A percentile compares a stretch with the other conserved stretches of the same genome.
phyloP scores from a whole-genome alignment of 1,284 basidiomycete genomes.

The Coniferiporia sulphurascens region DNA sequence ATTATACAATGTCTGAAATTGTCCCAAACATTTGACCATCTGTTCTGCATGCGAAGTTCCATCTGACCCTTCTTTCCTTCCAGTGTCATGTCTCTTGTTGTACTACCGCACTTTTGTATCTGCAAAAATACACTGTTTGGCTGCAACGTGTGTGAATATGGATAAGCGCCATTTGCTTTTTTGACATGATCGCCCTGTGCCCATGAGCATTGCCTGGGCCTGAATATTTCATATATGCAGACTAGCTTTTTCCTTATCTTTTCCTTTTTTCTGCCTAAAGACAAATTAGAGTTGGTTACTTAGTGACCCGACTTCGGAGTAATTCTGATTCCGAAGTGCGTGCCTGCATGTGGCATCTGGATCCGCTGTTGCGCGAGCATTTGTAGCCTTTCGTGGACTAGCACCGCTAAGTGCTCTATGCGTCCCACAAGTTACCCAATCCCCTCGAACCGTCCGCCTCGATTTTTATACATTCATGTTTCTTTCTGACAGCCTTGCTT shows the following conservation, averaged over 20 bases:
- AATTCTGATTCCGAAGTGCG: slow-evolving; percentile 1
- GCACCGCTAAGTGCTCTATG: not conserved
- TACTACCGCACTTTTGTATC: not conserved
- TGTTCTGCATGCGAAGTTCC: not conserved
- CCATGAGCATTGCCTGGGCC: not conserved
- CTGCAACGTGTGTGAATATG: too few relatives aligned
- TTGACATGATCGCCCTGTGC: too few relatives aligned
- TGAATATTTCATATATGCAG: too few relatives aligned
- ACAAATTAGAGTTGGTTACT: not conserved
- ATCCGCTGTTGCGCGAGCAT: not conserved
- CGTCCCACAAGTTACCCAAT: too few relatives aligned
- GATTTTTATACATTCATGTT: too few relatives aligned
- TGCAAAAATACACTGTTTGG: too few relatives aligned
- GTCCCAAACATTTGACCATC: slow-evolving; percentile 7
- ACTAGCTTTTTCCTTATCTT: too few relatives aligned
- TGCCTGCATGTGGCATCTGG: not conserved
- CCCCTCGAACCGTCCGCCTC: too few relatives aligned
- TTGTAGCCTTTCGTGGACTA: not conserved
- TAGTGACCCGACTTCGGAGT: not conserved
- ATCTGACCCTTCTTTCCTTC: not conserved
- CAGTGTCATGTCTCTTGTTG: not conserved
- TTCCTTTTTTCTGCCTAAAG: too few relatives aligned
- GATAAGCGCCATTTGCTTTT: too few relatives aligned
- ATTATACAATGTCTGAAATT: slow-evolving; percentile 67
- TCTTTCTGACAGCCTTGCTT: not conserved